Conservation (phyloP, 371 early-diverging fungal species). For the Thermomucor indicae-seudaticae region DNA sequence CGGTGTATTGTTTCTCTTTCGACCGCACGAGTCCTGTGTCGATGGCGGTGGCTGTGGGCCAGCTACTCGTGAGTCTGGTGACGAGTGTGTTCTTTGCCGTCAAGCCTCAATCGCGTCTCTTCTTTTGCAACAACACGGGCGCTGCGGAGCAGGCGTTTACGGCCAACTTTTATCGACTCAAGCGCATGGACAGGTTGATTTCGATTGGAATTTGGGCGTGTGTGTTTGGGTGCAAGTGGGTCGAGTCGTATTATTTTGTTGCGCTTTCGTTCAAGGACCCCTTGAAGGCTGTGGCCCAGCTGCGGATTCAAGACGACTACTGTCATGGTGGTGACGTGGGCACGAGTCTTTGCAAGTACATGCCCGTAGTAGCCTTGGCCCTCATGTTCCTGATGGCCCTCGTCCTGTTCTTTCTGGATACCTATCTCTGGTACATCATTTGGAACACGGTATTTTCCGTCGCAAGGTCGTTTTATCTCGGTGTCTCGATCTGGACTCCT, state of each 20-base stretch:
- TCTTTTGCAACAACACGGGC: conserved; percentile 25
- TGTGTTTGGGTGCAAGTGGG: conserved; percentile 72
- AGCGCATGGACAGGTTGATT: conserved; percentile 59
- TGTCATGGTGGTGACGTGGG: conserved; percentile 52
- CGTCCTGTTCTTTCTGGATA: conserved; percentile 82
- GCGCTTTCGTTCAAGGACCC: conserved; percentile 79
- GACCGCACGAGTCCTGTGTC: conserved; percentile 36
- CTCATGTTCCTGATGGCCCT: conserved; percentile 73
- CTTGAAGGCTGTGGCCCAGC: conserved; percentile 57
- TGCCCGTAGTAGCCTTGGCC: conserved; percentile 62
- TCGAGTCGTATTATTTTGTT: conserved; percentile 80
- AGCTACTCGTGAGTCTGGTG: conserved; percentile 59
- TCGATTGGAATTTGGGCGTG: conserved; percentile 74
- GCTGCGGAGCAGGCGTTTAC: conserved; percentile 59
- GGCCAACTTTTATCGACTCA: conserved; percentile 73
- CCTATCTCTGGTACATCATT: conserved; percentile 88
- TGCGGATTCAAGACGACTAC: conserved; percentile 40
- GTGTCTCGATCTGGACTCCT: conserved; percentile 82
- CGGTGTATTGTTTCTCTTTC: conserved; percentile 52
- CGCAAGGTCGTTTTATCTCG: conserved; percentile 71
- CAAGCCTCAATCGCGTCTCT: conserved; percentile 42
- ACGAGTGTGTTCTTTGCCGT: conserved; percentile 64
- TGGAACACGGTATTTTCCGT: conserved; percentile 81
- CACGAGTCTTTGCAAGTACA: conserved; percentile 53
- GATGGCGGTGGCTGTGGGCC: conserved; percentile 54